Conservation (phyloP, 75 land plant genomes). For the Picea sitchensis region DNA sequence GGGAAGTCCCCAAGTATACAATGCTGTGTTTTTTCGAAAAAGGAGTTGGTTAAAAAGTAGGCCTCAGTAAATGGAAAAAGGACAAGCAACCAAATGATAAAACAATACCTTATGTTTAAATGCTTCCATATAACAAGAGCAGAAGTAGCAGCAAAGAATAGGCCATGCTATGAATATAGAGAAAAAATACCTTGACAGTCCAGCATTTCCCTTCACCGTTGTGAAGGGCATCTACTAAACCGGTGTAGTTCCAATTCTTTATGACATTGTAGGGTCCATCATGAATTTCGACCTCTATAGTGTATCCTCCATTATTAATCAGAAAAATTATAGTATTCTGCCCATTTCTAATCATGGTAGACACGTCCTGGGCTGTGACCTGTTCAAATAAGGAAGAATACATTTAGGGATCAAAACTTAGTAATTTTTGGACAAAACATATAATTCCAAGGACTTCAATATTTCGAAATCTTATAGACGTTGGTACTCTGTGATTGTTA, state of each 20-base stretch:
- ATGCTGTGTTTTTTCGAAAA: too few relatives aligned
- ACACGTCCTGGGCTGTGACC: conserved; percentile 46
- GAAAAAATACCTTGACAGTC: conserved; percentile 36
- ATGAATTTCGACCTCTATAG: conserved; percentile 50
- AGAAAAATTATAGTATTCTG: conserved; percentile 40
- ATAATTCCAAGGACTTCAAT: too few relatives aligned
- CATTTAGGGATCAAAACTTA: too few relatives aligned
- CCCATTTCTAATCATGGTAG: conserved; percentile 41
- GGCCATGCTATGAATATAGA: not conserved
- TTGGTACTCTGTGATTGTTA: too few relatives aligned
- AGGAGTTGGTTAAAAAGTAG: too few relatives aligned
- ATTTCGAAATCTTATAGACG: too few relatives aligned
- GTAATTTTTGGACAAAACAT: too few relatives aligned
- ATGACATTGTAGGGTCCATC: conserved; percentile 59
- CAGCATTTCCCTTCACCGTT: conserved; percentile 43
- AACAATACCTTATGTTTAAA: not conserved
- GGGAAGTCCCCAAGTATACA: not conserved
- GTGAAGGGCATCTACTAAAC: conserved; percentile 36
- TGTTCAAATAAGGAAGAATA: not conserved
- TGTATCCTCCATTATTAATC: conserved; percentile 54
- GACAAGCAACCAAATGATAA: not conserved
- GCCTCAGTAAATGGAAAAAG: not conserved
- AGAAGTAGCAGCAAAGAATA: too few relatives aligned
- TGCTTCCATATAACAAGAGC: not conserved
- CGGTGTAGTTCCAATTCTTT: conserved; percentile 52